Conservation (phyloP, 2,329 filamentous ascomycete genomes). For the Apiospora sp. region DNA sequence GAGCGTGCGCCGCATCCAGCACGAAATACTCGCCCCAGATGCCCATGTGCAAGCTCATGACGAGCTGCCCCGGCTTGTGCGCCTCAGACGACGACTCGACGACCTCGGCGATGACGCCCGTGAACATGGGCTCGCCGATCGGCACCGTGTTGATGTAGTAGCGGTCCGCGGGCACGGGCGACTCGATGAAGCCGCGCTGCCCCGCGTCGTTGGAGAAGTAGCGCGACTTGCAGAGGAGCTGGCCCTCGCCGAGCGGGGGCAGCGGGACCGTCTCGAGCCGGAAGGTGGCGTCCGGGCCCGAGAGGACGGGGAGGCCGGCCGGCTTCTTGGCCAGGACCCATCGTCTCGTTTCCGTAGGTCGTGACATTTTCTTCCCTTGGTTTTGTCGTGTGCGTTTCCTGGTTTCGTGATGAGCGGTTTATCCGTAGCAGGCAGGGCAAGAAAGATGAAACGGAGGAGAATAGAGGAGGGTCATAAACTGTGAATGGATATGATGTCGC, state of each 20-base stretch:
- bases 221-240: conserved; percentile 36
- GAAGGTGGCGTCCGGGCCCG: conserved; percentile 40
- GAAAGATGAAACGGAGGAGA: no score
- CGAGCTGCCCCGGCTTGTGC: conserved; percentile 35
- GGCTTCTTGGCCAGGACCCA: conserved; percentile 41
- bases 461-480: neutral
- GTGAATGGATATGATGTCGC: neutral
- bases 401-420: neutral
- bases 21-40: conserved; percentile 39
- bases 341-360: conserved; percentile 37
- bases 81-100: conserved; percentile 36
- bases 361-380: neutral
- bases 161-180: conserved; percentile 36
- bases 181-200: conserved; percentile 40
- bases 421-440: neutral
- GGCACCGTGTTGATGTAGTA: conserved; percentile 39
- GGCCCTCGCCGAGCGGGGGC: conserved; percentile 36
- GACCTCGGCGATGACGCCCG: conserved; percentile 40
- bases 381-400: neutral
- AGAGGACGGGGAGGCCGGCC: conserved; percentile 35
- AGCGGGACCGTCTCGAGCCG: conserved; percentile 37
- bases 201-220: conserved; percentile 44
- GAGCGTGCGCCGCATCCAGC: conserved; percentile 34
- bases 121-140: conserved; percentile 39
- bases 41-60: conserved; percentile 39